Base-by-base conservation (phyloP, 179 eudicot genomes). In the Drosera spatulata region DNA sequence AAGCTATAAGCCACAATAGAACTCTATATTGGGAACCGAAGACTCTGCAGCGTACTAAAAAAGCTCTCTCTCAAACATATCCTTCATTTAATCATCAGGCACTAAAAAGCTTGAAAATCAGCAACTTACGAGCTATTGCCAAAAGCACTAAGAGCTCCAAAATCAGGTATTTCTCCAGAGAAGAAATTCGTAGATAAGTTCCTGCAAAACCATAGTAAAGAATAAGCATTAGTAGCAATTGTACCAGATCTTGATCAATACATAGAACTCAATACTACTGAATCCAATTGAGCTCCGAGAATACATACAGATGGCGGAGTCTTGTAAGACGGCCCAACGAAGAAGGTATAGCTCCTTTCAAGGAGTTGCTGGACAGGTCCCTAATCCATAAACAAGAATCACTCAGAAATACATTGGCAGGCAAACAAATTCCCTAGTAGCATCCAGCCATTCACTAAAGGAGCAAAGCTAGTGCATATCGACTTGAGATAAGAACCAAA, bases 301-400 rank as follows among this genome's bases (percentile, higher is more conserved):
- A 53, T 60, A 81, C 96, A 74, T 79, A 93, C 96, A 93, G 40
- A 66, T 73, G 76, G 53, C 71, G 82, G 22, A 93, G 93, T 69
- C 76, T 82, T 22, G 78, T 80, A 41, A 93, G 85, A 53, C 82
- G 96, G 41, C 91, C 99, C 41, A 88, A 77, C 55, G 99, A 85
- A 41, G 99, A 80, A 13, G 99, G 99, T 73, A 88, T 85, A 42
- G 99, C 82, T 63, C 99, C 99, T 61, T 77, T 82, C 67, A 88
- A 74, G 38, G 83, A 77, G 73, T 93, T 88, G 77, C 96, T 84
- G 56, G 96, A 93, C 64, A 93, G 70, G 75, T 93, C 99, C 75
- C 99, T 93, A 69, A 67, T 60, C 56, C 12, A 59, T 3, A 41
- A 40, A 69, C 15, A 56, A 43, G 53, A 63, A 60, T 62, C 55